Percentiles rank a stretch among this genome's conserved stretches.
Evolutionary conservation across 1,139 yeast species (phyloP).

Genomic region (Geotrichum phurueaensis): DNA sequence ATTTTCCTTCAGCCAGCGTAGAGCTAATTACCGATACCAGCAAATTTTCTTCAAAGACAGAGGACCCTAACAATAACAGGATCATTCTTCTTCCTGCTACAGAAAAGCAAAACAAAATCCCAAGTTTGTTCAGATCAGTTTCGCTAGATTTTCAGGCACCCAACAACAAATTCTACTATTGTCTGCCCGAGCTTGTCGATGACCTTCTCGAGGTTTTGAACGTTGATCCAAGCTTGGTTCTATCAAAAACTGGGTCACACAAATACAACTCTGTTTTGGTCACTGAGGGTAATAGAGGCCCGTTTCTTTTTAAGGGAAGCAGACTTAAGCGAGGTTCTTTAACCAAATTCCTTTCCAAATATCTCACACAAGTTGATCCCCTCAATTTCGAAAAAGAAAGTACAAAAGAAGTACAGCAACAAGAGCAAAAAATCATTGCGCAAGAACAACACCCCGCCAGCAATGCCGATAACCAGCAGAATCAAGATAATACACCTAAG

Average conservation of each 20-base stretch:
- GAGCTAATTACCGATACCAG: background rate
- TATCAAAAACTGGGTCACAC: background rate
- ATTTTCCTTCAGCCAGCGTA: background rate
- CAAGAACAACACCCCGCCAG: background rate
- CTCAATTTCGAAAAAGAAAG: background rate
- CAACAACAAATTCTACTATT: background rate
- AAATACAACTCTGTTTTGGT: background rate
- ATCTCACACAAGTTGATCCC: background rate
- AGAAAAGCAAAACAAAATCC: background rate
- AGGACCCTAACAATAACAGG: background rate
- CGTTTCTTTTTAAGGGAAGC: background rate
- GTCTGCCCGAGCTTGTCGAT: background rate
- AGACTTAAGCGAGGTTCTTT: background rate
- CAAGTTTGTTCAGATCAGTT: background rate
- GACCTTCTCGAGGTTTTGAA: background rate
- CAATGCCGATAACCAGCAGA: background rate
- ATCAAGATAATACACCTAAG: background rate
- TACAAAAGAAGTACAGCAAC: background rate
- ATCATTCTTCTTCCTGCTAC: background rate
- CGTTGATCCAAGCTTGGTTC: background rate
- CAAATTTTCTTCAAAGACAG: background rate
- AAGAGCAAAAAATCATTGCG: background rate
- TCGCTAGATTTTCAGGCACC: background rate
- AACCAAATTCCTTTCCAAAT: background rate
- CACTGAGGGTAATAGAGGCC: background rate